Conservation (phyloP, 257 asterid genomes). For the Solanum tarijense region DNA sequence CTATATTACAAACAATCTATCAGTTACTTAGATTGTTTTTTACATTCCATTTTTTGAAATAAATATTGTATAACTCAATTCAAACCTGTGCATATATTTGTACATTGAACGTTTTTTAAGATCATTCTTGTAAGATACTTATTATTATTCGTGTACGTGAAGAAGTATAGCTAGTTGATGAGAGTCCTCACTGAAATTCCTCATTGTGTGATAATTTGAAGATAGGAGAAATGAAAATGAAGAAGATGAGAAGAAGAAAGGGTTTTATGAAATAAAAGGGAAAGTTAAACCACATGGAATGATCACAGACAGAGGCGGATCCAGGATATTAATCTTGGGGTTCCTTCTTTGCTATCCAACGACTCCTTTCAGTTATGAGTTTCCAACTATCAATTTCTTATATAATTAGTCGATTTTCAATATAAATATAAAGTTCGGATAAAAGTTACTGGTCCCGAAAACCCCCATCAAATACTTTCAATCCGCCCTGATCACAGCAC, state of each 20-base stretch:
- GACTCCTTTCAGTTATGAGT: not conserved
- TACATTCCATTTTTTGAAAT: not conserved
- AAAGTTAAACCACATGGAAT: not conserved
- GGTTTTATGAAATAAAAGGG: not conserved
- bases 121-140: not conserved
- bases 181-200: not conserved
- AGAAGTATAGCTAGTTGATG: not conserved
- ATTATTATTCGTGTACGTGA: not conserved
- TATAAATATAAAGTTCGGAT: not conserved
- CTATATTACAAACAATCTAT: not conserved
- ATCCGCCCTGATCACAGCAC: not conserved
- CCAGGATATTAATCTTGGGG: not conserved
- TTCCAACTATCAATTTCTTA: not conserved
- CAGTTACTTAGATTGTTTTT: not conserved
- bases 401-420: not conserved
- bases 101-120: not conserved
- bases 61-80: not conserved
- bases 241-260: not conserved
- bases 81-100: not conserved
- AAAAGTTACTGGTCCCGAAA: not conserved
- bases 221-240: not conserved
- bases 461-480: not conserved
- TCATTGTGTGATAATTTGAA: not conserved
- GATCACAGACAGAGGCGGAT: not conserved
- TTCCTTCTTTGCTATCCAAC: not conserved